A percentile compares a stretch with the other conserved stretches of the same genome.
Evolutionary conservation across 2,329 filamentous ascomycete genomes (phyloP).

Genomic region (Colletotrichum simmondsii): DNA sequence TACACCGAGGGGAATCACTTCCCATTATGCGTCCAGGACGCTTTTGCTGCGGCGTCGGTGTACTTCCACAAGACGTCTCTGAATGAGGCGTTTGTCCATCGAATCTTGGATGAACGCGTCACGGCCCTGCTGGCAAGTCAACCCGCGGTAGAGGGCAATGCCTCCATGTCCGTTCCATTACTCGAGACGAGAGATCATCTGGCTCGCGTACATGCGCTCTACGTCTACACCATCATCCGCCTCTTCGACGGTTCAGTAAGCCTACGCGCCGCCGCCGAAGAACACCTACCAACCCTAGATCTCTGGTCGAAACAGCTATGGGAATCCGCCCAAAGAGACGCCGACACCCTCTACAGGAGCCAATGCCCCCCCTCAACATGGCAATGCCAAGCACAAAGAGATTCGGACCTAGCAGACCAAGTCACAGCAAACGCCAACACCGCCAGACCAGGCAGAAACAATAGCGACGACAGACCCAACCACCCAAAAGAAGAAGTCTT

Average conservation of each 20-base stretch:
- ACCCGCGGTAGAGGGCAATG: constrained; percentile 5
- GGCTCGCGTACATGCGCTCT: constrained; percentile 38
- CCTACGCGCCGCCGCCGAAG: constrained; percentile 38
- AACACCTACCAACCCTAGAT: constrained; percentile 31
- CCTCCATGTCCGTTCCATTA: not conserved
- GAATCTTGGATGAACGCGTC: constrained; percentile 38
- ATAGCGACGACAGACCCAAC: not conserved
- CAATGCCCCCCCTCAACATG: not conserved
- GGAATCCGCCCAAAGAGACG: constrained; percentile 33
- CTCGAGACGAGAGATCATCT: constrained; percentile 35
- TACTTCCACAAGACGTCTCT: constrained; percentile 38
- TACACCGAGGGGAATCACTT: constrained; percentile 36
- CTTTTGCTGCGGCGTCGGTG: constrained; percentile 36
- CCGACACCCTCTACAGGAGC: not conserved
- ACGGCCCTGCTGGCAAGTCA: constrained; percentile 30
- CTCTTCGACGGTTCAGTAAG: constrained; percentile 39
- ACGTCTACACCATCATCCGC: constrained; percentile 38
- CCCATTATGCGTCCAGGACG: constrained; percentile 40
- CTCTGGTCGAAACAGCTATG: constrained; percentile 35
- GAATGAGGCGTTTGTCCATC: constrained; percentile 38
- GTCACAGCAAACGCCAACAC: not conserved
- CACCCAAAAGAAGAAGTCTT: not conserved
- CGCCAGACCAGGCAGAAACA: not conserved
- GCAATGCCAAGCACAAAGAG: not conserved
- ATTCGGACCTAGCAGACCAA: not conserved